Evolutionary conservation across 371 early-diverging fungal species (phyloP).

Genomic region (Circinella umbellata): DNA sequence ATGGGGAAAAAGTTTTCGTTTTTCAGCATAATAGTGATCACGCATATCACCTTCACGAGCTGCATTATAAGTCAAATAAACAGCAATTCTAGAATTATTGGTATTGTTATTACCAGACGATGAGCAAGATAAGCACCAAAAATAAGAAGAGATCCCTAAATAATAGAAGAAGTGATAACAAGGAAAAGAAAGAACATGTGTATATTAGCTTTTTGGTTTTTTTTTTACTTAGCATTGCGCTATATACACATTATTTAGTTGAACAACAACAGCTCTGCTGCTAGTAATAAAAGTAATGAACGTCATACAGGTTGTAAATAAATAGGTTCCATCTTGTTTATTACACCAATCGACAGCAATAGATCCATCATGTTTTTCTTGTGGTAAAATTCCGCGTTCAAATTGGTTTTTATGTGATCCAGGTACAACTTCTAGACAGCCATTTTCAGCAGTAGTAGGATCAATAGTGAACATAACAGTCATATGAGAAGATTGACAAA

Average conservation of each 20-base stretch:
- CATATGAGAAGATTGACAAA: slow-evolving; percentile 56
- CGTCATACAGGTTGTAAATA: slow-evolving; percentile 52
- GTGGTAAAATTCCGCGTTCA: slow-evolving; percentile 41
- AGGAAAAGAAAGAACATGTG: background rate
- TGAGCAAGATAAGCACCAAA: slow-evolving; percentile 67
- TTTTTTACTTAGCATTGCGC: no score
- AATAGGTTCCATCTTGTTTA: slow-evolving; percentile 54
- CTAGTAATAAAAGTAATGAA: background rate
- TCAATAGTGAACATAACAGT: slow-evolving; percentile 62
- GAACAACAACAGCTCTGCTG: background rate
- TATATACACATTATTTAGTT: no score
- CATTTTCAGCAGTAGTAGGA: slow-evolving; percentile 54
- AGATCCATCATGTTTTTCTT: slow-evolving; percentile 45
- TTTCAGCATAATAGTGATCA: slow-evolving; percentile 57
- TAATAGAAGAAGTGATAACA: background rate
- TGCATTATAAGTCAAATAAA: slow-evolving; percentile 65
- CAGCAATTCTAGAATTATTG: slow-evolving; percentile 48
- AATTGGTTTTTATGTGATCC: slow-evolving; percentile 47
- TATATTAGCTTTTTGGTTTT: no score
- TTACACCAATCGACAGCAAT: slow-evolving; percentile 53
- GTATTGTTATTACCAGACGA: slow-evolving; percentile 57
- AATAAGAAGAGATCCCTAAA: slow-evolving; percentile 45
- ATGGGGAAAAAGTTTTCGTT: slow-evolving; percentile 59
- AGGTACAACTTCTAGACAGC: slow-evolving; percentile 60
- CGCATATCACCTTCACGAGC: slow-evolving; percentile 58